Evolutionary conservation across 2,329 filamentous ascomycete genomes (phyloP).

Genomic region (Colletotrichum tanaceti): DNA sequence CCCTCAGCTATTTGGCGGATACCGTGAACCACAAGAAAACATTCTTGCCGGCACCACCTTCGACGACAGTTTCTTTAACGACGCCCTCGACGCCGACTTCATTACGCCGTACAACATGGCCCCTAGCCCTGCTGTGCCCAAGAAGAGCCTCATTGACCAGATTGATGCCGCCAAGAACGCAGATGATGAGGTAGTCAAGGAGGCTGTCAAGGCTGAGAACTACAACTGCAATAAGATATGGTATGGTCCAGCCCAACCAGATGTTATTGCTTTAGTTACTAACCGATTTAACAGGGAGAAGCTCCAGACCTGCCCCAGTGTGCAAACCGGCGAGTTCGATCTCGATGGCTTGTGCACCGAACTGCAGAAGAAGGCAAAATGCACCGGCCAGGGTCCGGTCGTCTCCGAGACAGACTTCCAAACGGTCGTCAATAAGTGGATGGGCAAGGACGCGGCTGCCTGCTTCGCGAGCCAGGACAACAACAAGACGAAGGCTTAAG

Average conservation of each 20-base stretch:
- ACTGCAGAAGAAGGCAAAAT: constrained; percentile 94
- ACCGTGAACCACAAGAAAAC: constrained; percentile 89
- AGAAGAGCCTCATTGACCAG: constrained; percentile 79
- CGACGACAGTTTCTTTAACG: constrained; percentile 76
- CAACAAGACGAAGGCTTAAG: constrained; percentile 45
- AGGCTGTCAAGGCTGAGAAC: constrained; percentile 57
- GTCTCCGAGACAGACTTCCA: constrained; percentile 92
- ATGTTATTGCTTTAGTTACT: constrained; percentile 48
- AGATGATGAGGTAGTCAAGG: constrained; percentile 70
- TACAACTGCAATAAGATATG: constrained; percentile 93
- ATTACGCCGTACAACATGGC: constrained; percentile 81
- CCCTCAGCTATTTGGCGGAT: constrained; percentile 89
- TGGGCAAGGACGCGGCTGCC: constrained; percentile 57
- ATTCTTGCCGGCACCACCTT: constrained; percentile 77
- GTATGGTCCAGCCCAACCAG: constrained; percentile 64
- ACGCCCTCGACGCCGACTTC: constrained; percentile 86
- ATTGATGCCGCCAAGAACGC: constrained; percentile 81
- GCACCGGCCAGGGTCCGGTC: constrained; percentile 89
- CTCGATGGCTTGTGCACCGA: constrained; percentile 93
- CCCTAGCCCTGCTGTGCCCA: constrained; percentile 59
- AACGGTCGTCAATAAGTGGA: constrained; percentile 75
- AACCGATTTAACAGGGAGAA: constrained; percentile 77
- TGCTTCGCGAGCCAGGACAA: constrained; percentile 48
- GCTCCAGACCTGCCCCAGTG: constrained; percentile 85
- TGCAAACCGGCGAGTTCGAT: constrained; percentile 91